A percentile compares a stretch with the other conserved stretches of the same genome.
Conservation (phyloP, 2,329 filamentous ascomycete genomes). For the Epichloe sibirici region DNA sequence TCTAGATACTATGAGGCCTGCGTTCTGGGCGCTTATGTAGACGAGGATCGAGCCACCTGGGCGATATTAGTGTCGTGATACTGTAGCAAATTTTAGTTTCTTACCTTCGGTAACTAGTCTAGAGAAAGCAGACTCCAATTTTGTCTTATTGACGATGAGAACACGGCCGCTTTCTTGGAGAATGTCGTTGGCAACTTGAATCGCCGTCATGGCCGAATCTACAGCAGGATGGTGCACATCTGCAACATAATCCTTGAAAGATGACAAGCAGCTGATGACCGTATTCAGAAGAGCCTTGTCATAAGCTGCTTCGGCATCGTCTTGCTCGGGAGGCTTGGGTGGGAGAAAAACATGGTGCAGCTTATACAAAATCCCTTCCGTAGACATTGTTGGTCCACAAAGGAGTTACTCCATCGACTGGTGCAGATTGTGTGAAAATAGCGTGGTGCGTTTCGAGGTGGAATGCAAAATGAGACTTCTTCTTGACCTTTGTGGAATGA, state of each 20-base stretch:
- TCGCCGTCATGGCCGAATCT: not conserved
- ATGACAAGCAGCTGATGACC: conserved; percentile 1
- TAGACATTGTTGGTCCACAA: not conserved
- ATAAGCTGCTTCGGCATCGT: conserved; percentile 2
- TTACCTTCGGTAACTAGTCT: not conserved
- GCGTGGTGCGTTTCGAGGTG: not conserved
- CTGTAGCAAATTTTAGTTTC: not conserved
- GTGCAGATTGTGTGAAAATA: not conserved
- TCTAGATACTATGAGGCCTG: conserved; percentile 16
- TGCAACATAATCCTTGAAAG: not conserved
- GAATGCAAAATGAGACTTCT: too few relatives aligned
- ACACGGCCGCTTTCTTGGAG: not conserved
- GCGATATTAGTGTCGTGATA: not conserved
- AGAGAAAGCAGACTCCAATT: not conserved
- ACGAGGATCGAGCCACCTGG: conserved; percentile 6
- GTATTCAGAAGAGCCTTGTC: not conserved
- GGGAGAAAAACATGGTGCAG: conserved; percentile 20
- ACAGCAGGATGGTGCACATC: not conserved
- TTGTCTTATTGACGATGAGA: not conserved
- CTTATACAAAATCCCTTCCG: not conserved
- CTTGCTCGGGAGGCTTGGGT: conserved; percentile 13
- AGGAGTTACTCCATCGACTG: not conserved
- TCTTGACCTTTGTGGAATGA: too few relatives aligned
- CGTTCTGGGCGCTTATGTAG: conserved; percentile 23
- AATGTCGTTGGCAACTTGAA: not conserved